Evolutionary conservation across 768 basidiomycete genomes (phyloP).

Genomic region (Pleurotus ostreatus): DNA sequence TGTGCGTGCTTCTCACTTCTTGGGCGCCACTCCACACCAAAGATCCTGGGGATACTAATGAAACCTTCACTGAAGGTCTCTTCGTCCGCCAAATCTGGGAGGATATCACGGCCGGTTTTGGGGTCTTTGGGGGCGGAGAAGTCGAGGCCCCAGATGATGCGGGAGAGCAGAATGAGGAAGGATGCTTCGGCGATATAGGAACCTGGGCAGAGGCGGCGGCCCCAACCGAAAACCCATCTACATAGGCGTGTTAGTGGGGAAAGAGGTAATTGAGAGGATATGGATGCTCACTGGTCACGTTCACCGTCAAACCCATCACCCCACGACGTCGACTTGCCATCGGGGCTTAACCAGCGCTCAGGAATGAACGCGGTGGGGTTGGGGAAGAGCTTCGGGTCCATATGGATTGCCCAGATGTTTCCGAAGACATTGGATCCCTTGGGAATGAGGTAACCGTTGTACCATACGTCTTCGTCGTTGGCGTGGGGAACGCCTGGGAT

Average conservation of each 20-base stretch:
- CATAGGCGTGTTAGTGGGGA: no score
- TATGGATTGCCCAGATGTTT: conserved; percentile 12
- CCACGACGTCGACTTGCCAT: background rate
- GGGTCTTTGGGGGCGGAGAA: background rate
- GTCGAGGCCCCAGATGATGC: background rate
- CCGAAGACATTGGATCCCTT: conserved; percentile 13
- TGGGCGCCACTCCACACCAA: background rate
- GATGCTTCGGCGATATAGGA: background rate
- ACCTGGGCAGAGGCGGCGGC: background rate
- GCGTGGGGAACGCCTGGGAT: conserved; percentile 4
- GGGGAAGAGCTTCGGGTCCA: background rate
- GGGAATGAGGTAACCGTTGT: conserved; percentile 17
- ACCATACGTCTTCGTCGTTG: conserved; percentile 13
- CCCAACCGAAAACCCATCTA: background rate
- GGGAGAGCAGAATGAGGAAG: background rate
- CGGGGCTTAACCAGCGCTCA: background rate
- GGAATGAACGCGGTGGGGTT: background rate
- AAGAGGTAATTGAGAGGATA: no score
- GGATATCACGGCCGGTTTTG: background rate
- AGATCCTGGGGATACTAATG: background rate
- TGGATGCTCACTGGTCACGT: background rate
- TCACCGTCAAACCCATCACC: background rate
- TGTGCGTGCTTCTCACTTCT: background rate
- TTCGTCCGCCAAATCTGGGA: background rate
- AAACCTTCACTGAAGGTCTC: background rate